These are phyloP conservation scores for Dispira parvispora DNA, from an alignment of 192 early-diverging fungal species.

Conservation along the genomic window DNA sequence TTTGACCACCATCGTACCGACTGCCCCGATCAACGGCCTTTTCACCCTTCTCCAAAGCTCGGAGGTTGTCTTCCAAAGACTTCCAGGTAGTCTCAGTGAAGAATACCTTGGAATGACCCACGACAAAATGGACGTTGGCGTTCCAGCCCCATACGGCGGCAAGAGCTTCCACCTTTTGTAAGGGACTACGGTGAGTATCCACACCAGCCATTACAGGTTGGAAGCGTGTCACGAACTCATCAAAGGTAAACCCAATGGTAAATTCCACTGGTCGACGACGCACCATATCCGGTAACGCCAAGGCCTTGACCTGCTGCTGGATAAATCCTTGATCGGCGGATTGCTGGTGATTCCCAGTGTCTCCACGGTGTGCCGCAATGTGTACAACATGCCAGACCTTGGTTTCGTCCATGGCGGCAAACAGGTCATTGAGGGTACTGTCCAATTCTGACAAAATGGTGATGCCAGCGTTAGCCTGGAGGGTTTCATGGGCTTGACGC, in stretches of 20 bases:
- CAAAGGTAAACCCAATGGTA: slow-evolving; percentile 46
- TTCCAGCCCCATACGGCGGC: slow-evolving; percentile 26
- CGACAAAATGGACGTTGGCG: slow-evolving; percentile 23
- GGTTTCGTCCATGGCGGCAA: slow-evolving; percentile 59
- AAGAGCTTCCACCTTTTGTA: slow-evolving; percentile 21
- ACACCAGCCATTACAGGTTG: slow-evolving; percentile 26
- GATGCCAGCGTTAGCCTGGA: not conserved
- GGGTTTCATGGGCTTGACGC: not conserved
- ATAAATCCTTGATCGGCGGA: slow-evolving; percentile 43
- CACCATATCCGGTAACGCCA: slow-evolving; percentile 55
- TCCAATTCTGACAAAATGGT: slow-evolving; percentile 33
- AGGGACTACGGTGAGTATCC: slow-evolving; percentile 8
- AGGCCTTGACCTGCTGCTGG: slow-evolving; percentile 44
- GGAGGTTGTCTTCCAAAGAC: slow-evolving; percentile 39
- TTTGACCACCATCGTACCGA: slow-evolving; percentile 20
- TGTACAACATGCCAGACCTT: slow-evolving; percentile 72
- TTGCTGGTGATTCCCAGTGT: slow-evolving; percentile 13
- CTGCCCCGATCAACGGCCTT: slow-evolving; percentile 14
- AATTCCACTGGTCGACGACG: slow-evolving; percentile 46
- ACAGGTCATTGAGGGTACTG: slow-evolving; percentile 58
- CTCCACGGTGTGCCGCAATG: slow-evolving; percentile 47
- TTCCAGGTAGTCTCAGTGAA: slow-evolving; percentile 46
- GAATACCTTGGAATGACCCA: slow-evolving; percentile 42
- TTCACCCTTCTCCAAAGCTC: slow-evolving; percentile 40
- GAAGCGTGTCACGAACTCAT: slow-evolving; percentile 60